phyloP scores from a whole-genome alignment of 345 rosid species.

The Orychophragmus violaceus region DNA sequence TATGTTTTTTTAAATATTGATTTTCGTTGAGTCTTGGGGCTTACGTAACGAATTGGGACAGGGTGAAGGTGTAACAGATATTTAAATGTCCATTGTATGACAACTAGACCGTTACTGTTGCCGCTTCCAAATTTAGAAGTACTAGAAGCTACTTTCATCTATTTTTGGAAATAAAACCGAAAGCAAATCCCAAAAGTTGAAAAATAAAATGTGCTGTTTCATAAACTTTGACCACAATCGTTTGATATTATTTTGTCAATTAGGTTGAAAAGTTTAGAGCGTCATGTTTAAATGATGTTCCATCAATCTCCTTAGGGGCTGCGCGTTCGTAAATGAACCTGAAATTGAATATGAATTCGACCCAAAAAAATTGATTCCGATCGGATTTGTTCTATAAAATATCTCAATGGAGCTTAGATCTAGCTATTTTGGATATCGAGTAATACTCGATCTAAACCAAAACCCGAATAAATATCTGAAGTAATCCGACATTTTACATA shows the following conservation, averaged over 20 bases:
- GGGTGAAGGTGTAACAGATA: background rate
- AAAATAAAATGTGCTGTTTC: slow-evolving; percentile 6
- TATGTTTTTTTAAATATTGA: background rate
- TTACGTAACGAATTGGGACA: background rate
- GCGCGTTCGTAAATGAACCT: background rate
- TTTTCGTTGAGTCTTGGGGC: slow-evolving; percentile 1
- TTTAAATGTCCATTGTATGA: background rate
- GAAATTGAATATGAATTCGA: background rate
- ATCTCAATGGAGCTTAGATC: no score
- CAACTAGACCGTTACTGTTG: slow-evolving; percentile 4
- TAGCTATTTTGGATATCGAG: no score
- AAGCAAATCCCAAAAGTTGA: background rate
- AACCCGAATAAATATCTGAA: no score
- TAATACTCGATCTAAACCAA: no score
- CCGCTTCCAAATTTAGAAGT: slow-evolving; percentile 14
- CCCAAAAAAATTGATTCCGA: no score
- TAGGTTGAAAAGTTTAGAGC: background rate
- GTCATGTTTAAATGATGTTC: background rate
- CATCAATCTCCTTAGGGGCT: background rate
- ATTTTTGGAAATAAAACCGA: background rate
- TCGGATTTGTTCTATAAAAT: no score
- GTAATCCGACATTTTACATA: no score
- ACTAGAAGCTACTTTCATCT: slow-evolving; percentile 1
- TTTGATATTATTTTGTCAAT: background rate
- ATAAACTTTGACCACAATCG: slow-evolving; percentile 3